phyloP scores from a whole-genome alignment of 495 filamentous ascomycete species.

The Hyaloscypha variabilis region DNA sequence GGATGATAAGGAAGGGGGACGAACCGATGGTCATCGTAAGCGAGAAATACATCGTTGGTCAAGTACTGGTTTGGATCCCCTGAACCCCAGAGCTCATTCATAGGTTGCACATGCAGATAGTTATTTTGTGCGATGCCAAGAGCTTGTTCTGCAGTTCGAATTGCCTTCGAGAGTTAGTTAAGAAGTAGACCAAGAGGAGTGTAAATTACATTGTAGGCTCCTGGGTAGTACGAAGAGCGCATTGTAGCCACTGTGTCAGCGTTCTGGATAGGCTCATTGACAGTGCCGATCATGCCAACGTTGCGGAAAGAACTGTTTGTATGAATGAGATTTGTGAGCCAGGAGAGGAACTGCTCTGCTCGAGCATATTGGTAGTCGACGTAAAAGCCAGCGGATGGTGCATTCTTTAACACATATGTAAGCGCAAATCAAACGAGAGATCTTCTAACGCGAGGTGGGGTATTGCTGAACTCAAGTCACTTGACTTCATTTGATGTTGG shows the following conservation, averaged over 20 bases:
- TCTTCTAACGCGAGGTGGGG: not conserved
- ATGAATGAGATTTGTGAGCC: conserved; percentile 60
- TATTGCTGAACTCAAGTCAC: not conserved
- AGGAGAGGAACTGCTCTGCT: conserved; percentile 58
- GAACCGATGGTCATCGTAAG: conserved; percentile 38
- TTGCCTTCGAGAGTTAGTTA: conserved; percentile 34
- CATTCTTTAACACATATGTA: conserved; percentile 31
- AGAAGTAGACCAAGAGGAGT: not conserved
- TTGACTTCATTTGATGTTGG: not conserved
- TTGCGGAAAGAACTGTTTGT: conserved; percentile 49
- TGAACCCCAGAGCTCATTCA: conserved; percentile 38
- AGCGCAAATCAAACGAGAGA: not conserved
- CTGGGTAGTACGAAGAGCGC: conserved; percentile 47
- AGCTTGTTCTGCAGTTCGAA: conserved; percentile 49
- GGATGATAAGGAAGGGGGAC: conserved; percentile 31
- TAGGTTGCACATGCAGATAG: conserved; percentile 57
- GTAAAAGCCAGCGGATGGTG: conserved; percentile 55
- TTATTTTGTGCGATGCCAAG: conserved; percentile 41
- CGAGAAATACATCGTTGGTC: conserved; percentile 23
- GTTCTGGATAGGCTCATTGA: conserved; percentile 61
- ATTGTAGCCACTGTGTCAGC: conserved; percentile 31
- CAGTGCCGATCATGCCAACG: conserved; percentile 62
- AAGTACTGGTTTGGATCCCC: conserved; percentile 40
- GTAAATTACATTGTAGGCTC: conserved; percentile 39
- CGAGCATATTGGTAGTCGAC: conserved; percentile 56